Base-by-base conservation (phyloP, 768 basidiomycete species). In the Tubosaeta brunneosetosa region DNA sequence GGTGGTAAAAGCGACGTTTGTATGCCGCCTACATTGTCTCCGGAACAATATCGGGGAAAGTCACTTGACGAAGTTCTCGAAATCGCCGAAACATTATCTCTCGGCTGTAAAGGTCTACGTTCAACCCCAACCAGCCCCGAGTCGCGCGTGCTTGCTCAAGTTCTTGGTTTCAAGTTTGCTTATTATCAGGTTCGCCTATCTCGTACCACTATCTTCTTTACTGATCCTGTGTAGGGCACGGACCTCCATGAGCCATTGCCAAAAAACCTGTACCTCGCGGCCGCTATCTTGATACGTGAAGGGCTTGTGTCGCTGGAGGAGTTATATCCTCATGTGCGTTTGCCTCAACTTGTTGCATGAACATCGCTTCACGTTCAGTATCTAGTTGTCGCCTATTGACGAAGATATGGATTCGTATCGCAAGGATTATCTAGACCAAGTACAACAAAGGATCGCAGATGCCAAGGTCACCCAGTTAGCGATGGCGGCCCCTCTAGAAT, bases 111-210 rank as follows among this genome's bases (percentile, higher is more conserved):
- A 13, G 50, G 47, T 4, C 42, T 57, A 49, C 22, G 36, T 43
- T 14, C 52, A 60, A 25, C 49, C 48, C 37, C 61, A 49, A 61
- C 64, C 13, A 59, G 62, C 4, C 63, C 64, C 26, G 74, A 80
- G 47, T 75, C 84, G 25, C 77, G 81, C 47, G 86, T 91, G 19
- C 72, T 91, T 51, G 86, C 91, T 13, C 94, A 99, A 71, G 89
- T 98, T 7, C 74, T 99, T 19, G 97, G 97, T n/a, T 98, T 98
- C 79, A 99, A 99, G 70, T 95, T 97, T 62, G 78, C 81, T 9
- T 85, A 86, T 66, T 94, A 95, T 69, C 87, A 94, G 73, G 94
- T 93, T 57, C 44, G 79, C 61, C 52, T 55, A 42, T 26, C n/a
- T 34, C 38, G 10, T 33, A 14, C 13, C 16, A 19, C 37, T 16